Base-by-base conservation (phyloP, 129 eudicot genomes). In the Ambrosia artemisiifolia region DNA sequence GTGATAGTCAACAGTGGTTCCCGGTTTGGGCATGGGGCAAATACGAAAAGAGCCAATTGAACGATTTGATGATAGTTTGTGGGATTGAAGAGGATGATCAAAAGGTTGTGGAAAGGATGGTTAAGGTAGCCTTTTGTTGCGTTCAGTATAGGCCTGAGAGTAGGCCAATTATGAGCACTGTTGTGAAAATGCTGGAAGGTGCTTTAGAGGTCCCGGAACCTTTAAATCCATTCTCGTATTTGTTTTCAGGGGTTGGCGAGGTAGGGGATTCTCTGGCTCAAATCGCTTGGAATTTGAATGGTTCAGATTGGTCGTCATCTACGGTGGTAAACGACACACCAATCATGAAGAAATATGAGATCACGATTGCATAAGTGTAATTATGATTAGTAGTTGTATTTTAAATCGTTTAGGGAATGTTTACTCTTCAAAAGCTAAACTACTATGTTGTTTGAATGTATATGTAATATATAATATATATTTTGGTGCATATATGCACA, bases 141-240 rank as follows among this genome's bases (percentile, higher is more conserved):
- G 59, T 73, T 46, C 70, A 62, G 14, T 14, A 73, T 33, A 13
- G 16, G 20, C 70, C 78, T 1, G 70, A 62, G 34, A 32, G 35
- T 17, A 73, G 78, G 47, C 78, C 78, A 0, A 10, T 44, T 19
- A 75, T 75, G 73, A 65, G 73, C 12, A 56, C 16, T 28, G 65
- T 75, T 51, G 73, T 75, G 16, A 65, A 75, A 60, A 75, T 75
- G 79, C 38, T 65, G 66, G 79, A 75, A 55, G 79, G 79, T 11
- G 56, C 72, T 0, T 47, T 67, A 28, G 49, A 51, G 63, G 64
- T 70, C 11, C 63, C 64, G 1, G 64, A 34, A 4, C 47, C 48
- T 69, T 30, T 69, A 11, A 67, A 67, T 67, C 72, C 72, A 0
- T 67, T 67, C 32, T 11, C 60, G 5, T 57, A 67, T 48, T 1